Evolutionary conservation across 495 filamentous ascomycete species (phyloP).

Genomic region (Chaetomium tenue): DNA sequence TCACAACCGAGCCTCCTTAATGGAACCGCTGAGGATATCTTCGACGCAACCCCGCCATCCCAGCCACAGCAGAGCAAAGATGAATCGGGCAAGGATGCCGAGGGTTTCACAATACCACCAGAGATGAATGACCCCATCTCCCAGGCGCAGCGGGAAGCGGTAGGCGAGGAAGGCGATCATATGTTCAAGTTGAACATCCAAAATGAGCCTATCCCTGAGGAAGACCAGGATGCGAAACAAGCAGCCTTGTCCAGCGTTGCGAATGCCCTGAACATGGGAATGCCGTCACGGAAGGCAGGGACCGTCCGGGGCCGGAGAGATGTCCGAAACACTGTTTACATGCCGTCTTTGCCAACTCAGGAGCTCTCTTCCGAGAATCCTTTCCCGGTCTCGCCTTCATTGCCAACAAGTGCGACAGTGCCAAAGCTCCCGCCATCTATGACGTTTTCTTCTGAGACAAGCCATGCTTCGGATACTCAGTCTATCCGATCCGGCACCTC

Average conservation of each 20-base stretch:
- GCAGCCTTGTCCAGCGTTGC: constrained; percentile 87
- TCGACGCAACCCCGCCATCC: constrained; percentile 48
- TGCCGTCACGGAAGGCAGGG: constrained; percentile 64
- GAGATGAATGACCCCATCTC: constrained; percentile 74
- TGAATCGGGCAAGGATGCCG: constrained; percentile 51
- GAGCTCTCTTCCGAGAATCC: constrained; percentile 44
- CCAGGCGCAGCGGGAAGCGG: constrained; percentile 75
- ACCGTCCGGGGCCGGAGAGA: constrained; percentile 87
- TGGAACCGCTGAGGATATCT: constrained; percentile 43
- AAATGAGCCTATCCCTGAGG: constrained; percentile 89
- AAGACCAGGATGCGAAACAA: constrained; percentile 77
- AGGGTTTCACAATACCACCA: constrained; percentile 69
- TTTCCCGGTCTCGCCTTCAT: constrained; percentile 47
- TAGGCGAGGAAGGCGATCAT: constrained; percentile 61
- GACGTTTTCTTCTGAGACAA: constrained; percentile 51
- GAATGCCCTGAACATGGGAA: constrained; percentile 66
- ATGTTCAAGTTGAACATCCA: constrained; percentile 89
- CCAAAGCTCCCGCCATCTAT: constrained; percentile 45
- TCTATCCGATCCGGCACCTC: constrained; percentile 89
- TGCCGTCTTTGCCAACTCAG: constrained; percentile 52
- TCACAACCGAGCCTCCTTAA: constrained; percentile 36
- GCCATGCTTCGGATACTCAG: constrained; percentile 75
- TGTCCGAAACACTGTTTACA: constrained; percentile 83
- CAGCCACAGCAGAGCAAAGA: constrained; percentile 44
- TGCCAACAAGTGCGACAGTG: constrained; percentile 37